Evolutionary conservation across 1,284 basidiomycete genomes (phyloP).

Genomic region (Mrakiaceae sp.): DNA sequence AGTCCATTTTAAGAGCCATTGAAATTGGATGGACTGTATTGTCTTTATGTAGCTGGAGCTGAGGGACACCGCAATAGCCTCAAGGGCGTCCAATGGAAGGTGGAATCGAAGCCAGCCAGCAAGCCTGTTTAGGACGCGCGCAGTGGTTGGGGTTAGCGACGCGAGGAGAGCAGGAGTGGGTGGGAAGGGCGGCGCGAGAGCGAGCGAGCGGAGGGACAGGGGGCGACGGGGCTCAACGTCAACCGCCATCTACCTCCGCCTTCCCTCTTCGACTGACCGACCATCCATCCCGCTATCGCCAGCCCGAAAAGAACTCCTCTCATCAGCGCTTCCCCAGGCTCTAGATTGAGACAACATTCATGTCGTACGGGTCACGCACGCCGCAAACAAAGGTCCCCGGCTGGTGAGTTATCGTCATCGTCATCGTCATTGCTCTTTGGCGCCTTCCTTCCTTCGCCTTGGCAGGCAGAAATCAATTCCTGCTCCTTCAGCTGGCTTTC

Average conservation of each 20-base stretch:
- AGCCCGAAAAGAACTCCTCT: neutral
- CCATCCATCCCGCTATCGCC: neutral
- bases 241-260: neutral
- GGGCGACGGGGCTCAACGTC: neutral
- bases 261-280: neutral
- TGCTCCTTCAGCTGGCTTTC: neutral
- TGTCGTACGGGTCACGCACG: conserved; percentile 1
- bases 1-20: conserved; percentile 29
- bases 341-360: neutral
- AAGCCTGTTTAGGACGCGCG: too few relatives aligned
- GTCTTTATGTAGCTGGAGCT: too few relatives aligned
- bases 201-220: too few relatives aligned
- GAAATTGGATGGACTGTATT: too few relatives aligned
- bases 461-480: neutral
- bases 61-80: too few relatives aligned
- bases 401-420: neutral
- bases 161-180: too few relatives aligned
- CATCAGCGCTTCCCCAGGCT: neutral
- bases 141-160: too few relatives aligned
- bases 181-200: too few relatives aligned
- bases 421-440: neutral
- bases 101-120: too few relatives aligned
- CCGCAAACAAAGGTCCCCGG: conserved; percentile 2
- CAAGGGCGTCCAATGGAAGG: too few relatives aligned
- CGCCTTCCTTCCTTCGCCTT: neutral